Evolutionary conservation across 371 early-diverging fungal genomes (phyloP).

Genomic region (Mucor ambiguus): DNA sequence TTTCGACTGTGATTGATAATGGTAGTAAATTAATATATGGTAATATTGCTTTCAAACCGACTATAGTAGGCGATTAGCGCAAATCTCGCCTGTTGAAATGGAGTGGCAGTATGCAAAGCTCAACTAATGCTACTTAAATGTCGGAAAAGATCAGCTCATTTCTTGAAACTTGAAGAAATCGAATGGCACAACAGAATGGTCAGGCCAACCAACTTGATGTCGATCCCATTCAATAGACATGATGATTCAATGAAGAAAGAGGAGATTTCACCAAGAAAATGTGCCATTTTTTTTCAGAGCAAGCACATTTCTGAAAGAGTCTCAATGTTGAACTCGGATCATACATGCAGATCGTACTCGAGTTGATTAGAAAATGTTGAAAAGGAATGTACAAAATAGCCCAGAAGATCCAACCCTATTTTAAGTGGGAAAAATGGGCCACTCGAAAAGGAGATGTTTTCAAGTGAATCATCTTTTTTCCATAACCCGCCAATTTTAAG

Average conservation of each 20-base stretch:
- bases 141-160: background rate
- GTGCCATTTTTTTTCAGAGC: background rate
- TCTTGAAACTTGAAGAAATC: background rate
- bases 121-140: too few species aligned
- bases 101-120: background rate
- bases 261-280: background rate
- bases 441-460: conserved; percentile 4
- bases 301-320: background rate
- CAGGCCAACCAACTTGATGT: background rate
- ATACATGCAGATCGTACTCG: background rate
- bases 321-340: background rate
- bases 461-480: conserved; percentile 6
- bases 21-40: too few species aligned
- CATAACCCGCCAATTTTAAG: conserved; percentile 5
- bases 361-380: background rate
- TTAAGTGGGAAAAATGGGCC: background rate
- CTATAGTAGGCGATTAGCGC: too few species aligned
- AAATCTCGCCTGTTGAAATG: background rate
- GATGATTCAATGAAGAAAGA: background rate
- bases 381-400: background rate
- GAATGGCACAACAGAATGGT: background rate
- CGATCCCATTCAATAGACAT: background rate
- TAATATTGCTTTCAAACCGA: too few species aligned
- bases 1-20: too few species aligned
- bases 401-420: background rate